Evolutionary conservation across 1,284 basidiomycete species (phyloP).

Genomic region (Microbotryum violaceum): DNA sequence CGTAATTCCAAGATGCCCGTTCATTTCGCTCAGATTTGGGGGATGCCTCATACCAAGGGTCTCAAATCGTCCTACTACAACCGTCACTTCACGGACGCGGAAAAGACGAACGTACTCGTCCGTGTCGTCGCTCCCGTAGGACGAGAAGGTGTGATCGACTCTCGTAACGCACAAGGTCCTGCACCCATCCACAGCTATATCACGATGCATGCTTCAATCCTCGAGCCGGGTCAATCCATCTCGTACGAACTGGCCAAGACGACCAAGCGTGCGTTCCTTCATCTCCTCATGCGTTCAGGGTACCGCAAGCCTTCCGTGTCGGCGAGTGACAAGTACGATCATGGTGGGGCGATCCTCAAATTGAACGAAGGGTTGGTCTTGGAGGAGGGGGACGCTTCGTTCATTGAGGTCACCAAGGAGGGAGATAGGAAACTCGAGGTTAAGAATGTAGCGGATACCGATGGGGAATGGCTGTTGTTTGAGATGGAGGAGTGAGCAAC

Average conservation of each 20-base stretch:
- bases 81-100: slow-evolving; percentile 68
- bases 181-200: slow-evolving; percentile 52
- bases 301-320: slow-evolving; percentile 55
- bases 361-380: slow-evolving; percentile 22
- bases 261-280: slow-evolving; percentile 48
- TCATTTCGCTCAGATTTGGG: slow-evolving; percentile 87
- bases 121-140: slow-evolving; percentile 26
- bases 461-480: slow-evolving; percentile 64
- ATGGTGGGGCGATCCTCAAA: slow-evolving; percentile 38
- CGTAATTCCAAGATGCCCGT: slow-evolving; percentile 52
- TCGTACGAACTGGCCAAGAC: slow-evolving; percentile 38
- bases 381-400: slow-evolving; percentile 64
- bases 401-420: slow-evolving; percentile 49
- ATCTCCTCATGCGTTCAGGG: slow-evolving; percentile 60
- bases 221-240: slow-evolving; percentile 3
- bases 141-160: slow-evolving; percentile 19
- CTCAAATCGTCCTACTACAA: slow-evolving; percentile 72
- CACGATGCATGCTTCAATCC: slow-evolving; percentile 52
- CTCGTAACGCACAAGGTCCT: slow-evolving; percentile 54
- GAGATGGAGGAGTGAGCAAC: slow-evolving; percentile 43
- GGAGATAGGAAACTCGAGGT: slow-evolving; percentile 33
- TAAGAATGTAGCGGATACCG: slow-evolving; percentile 54
- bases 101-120: slow-evolving; percentile 50
- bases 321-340: slow-evolving; percentile 44
- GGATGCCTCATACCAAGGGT: slow-evolving; percentile 51